These are phyloP conservation scores for Camellia sinensis DNA, from an alignment of 148 eudicot genomes.

Conservation along the genomic window DNA sequence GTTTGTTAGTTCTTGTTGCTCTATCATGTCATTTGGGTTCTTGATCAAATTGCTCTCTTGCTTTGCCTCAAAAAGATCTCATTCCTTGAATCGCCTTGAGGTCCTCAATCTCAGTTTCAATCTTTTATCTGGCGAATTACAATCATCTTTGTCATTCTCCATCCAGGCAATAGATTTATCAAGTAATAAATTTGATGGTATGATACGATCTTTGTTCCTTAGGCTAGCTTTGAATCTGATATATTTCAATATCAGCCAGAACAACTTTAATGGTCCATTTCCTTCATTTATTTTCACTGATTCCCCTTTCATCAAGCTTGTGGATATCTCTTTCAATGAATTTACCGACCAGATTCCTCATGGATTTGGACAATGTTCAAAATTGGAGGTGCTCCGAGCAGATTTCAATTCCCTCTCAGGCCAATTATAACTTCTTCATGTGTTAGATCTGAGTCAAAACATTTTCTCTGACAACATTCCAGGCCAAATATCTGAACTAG, in stretches of 20 bases:
- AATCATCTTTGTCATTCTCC: neutral
- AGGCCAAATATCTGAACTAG: conserved; percentile 23
- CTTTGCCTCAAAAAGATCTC: no score
- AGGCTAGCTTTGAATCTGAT: conserved; percentile 5
- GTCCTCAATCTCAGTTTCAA: conserved; percentile 30
- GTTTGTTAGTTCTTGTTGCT: no score
- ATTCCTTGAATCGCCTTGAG: conserved; percentile 16
- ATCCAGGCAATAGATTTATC: conserved; percentile 27
- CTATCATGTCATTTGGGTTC: no score
- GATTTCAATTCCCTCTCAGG: conserved; percentile 35
- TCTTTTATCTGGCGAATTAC: conserved; percentile 7
- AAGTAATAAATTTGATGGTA: neutral
- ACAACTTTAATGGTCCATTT: conserved; percentile 28
- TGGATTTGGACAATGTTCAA: conserved; percentile 25
- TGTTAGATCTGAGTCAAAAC: conserved; percentile 33
- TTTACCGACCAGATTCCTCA: conserved; percentile 21
- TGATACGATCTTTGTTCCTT: conserved; percentile 16
- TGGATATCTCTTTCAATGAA: conserved; percentile 37
- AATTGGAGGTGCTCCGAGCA: conserved; percentile 23
- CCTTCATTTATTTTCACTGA: conserved; percentile 22
- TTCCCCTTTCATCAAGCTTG: conserved; percentile 1
- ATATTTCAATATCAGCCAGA: conserved; percentile 34
- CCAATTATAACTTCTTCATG: conserved; percentile 24
- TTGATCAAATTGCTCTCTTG: no score
- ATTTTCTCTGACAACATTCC: conserved; percentile 33